Percentiles rank a stretch among this genome's conserved stretches.
phyloP scores from a whole-genome alignment of 139 green algal genomes.

The Chlamydomonas sp. region DNA sequence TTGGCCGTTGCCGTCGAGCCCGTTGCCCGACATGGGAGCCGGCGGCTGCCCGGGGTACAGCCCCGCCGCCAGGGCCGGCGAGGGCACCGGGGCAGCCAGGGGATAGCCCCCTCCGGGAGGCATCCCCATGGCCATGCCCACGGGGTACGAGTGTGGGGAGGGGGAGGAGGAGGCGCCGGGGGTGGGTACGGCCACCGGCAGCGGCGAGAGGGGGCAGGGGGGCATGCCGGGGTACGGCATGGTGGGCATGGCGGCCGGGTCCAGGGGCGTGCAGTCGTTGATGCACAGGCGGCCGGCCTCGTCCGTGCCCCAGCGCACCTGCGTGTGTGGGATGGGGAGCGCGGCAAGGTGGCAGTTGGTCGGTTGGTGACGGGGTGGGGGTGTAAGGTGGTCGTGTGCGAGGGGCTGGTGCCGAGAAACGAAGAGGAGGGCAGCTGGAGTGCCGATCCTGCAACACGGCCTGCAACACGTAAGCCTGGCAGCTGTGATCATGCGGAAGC shows the following conservation, averaged over 20 bases:
- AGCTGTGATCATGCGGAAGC: too few relatives aligned
- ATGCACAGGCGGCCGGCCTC: constrained; percentile 73
- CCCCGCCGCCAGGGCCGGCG: constrained; percentile 10
- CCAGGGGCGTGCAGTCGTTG: background rate
- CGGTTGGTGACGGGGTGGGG: too few relatives aligned
- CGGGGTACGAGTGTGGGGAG: background rate
- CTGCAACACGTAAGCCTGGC: background rate
- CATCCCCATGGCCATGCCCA: background rate
- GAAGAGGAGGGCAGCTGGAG: background rate
- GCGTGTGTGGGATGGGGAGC: background rate
- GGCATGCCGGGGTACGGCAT: background rate
- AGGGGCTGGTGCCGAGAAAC: too few relatives aligned
- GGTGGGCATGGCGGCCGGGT: background rate
- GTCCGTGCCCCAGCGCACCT: constrained; percentile 70
- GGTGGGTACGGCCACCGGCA: background rate
- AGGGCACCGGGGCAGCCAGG: constrained; percentile 1
- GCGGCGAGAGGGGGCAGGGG: background rate
- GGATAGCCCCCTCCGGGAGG: background rate
- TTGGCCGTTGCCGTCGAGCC: too few relatives aligned
- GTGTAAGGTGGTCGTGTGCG: too few relatives aligned
- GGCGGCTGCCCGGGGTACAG: background rate
- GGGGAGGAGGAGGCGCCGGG: background rate
- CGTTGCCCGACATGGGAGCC: background rate
- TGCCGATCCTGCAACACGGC: background rate
- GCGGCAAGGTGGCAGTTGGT: too few relatives aligned